Conservation (phyloP, 2,329 filamentous ascomycete genomes). For the Penicillium sp. region DNA sequence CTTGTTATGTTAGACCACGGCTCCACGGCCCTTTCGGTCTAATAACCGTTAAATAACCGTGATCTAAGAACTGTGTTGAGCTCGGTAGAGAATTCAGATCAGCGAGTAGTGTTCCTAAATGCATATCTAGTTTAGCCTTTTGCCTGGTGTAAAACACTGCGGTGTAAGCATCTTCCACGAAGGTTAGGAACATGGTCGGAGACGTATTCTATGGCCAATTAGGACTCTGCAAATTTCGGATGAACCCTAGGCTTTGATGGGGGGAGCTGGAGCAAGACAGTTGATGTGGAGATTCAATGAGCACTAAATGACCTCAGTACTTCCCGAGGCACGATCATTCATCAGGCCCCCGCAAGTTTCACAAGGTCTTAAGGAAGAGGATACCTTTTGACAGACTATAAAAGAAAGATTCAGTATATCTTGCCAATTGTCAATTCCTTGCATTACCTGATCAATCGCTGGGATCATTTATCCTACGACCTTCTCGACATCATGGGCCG, state of each 20-base stretch:
- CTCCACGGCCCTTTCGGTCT: too few relatives aligned
- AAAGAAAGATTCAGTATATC: background rate
- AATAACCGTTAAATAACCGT: too few relatives aligned
- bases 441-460: background rate
- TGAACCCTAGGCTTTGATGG: background rate
- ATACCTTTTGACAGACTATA: background rate
- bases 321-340: background rate
- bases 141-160: too few relatives aligned
- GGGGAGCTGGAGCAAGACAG: background rate
- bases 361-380: background rate
- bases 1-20: too few relatives aligned
- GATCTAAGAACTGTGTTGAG: too few relatives aligned
- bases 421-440: background rate
- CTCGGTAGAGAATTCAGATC: too few relatives aligned
- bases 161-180: too few relatives aligned
- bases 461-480: background rate
- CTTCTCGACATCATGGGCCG: constrained; percentile 4
- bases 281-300: too few relatives aligned
- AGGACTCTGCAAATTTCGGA: background rate
- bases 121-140: too few relatives aligned
- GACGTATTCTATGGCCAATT: background rate
- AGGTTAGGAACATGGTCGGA: too few relatives aligned
- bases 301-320: background rate
- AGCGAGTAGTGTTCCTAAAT: too few relatives aligned
- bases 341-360: background rate